Percentiles rank a stretch among this genome's conserved stretches.
Conservation (phyloP, 139 green algal genomes). For the Micromonas commoda region DNA sequence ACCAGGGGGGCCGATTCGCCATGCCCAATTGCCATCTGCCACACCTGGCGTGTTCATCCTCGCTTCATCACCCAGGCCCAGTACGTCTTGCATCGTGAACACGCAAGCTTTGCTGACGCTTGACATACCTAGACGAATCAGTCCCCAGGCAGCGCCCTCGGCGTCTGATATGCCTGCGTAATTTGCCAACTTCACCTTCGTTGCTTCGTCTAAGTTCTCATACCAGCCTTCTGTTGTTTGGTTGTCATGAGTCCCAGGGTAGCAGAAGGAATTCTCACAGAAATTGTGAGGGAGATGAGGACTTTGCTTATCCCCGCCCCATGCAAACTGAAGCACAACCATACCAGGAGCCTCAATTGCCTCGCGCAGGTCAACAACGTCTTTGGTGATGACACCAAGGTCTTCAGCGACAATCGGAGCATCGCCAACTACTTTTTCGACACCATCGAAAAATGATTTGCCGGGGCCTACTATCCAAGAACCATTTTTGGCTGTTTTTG, state of each 20-base stretch:
- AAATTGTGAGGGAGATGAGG: conserved; percentile 94
- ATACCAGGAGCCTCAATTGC: conserved; percentile 88
- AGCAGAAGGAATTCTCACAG: conserved; percentile 88
- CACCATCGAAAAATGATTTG: conserved; percentile 61
- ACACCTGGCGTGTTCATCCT: conserved; percentile 91
- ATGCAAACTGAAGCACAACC: conserved; percentile 97
- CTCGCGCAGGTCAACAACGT: conserved; percentile 81
- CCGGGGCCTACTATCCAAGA: conserved; percentile 75
- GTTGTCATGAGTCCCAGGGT: conserved; percentile 96
- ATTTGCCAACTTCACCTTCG: background rate
- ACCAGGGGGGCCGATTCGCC: conserved; percentile 4
- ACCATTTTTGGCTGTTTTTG: conserved; percentile 62
- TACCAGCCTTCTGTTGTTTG: conserved; percentile 84
- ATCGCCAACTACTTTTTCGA: conserved; percentile 41
- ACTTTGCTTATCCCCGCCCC: conserved; percentile 75
- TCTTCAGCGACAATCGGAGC: conserved; percentile 79
- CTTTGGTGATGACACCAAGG: conserved; percentile 88
- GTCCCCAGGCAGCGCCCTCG: conserved; percentile 67
- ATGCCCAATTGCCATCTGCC: conserved; percentile 50
- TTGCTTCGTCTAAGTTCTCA: background rate
- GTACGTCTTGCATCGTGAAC: conserved; percentile 89
- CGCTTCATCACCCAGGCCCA: conserved; percentile 82
- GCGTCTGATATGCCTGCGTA: conserved; percentile 35
- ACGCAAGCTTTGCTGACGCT: conserved; percentile 64
- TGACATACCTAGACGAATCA: conserved; percentile 66